Percentiles rank a stretch among this genome's conserved stretches.
phyloP scores from a whole-genome alignment of 2,329 filamentous ascomycete genomes.

The Ascochyta rabiei region DNA sequence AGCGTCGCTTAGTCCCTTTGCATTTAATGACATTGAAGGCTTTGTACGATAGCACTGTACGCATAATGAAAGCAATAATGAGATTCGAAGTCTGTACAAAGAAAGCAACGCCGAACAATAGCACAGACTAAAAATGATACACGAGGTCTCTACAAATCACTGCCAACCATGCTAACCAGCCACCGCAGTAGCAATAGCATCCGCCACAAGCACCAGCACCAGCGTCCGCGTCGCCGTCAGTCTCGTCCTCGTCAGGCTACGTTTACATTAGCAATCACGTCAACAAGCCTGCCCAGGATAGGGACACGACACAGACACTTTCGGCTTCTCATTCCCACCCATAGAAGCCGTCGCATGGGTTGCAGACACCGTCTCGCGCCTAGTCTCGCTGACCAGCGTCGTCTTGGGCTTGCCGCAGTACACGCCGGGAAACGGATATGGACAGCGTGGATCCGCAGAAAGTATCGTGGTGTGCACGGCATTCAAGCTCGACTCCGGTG shows the following conservation, averaged over 20 bases:
- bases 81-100: not conserved
- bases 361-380: not conserved
- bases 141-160: not conserved
- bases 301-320: slow-evolving; percentile 23
- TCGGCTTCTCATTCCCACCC: not conserved
- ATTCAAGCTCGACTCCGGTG: not conserved
- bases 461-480: slow-evolving; percentile 7
- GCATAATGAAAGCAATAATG: not conserved
- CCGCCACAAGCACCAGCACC: slow-evolving; percentile 5
- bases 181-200: slow-evolving; percentile 1
- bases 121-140: not conserved
- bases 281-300: slow-evolving; percentile 17
- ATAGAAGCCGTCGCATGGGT: not conserved
- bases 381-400: slow-evolving; percentile 20
- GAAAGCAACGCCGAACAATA: not conserved
- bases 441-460: slow-evolving; percentile 29
- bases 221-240: slow-evolving; percentile 4
- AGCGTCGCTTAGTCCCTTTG: not conserved
- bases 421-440: slow-evolving; percentile 38
- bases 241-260: not conserved
- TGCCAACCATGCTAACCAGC: not conserved
- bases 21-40: too few species aligned
- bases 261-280: not conserved
- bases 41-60: not conserved
- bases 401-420: slow-evolving; percentile 26